Evolutionary conservation across 345 rosid genomes (phyloP).

Genomic region (Eutrema japonicum): DNA sequence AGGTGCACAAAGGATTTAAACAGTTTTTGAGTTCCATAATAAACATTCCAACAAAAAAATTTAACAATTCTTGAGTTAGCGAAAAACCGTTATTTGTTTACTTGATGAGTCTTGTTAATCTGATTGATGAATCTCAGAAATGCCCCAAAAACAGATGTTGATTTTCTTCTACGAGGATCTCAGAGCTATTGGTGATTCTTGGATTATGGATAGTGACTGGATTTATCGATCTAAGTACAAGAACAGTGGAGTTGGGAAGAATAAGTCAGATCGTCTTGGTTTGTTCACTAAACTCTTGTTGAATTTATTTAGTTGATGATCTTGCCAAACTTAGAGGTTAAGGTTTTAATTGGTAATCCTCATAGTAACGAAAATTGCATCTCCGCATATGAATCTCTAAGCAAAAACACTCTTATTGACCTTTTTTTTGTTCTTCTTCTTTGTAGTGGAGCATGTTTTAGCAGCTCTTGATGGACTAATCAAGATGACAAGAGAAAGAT

Average conservation of each 20-base stretch:
- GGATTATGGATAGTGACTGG: slow-evolving; percentile 60
- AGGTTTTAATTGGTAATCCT: background rate
- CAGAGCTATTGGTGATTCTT: slow-evolving; percentile 71
- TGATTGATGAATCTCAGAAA: slow-evolving; percentile 45
- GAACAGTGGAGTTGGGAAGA: slow-evolving; percentile 47
- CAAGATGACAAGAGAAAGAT: slow-evolving; percentile 53
- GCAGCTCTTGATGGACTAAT: slow-evolving; percentile 66
- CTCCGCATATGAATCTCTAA: too few species aligned
- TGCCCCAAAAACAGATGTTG: slow-evolving; percentile 58
- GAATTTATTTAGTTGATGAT: background rate
- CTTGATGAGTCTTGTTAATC: slow-evolving; percentile 42
- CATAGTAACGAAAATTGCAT: too few species aligned
- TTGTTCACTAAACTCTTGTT: slow-evolving; percentile 19
- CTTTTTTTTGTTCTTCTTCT: background rate
- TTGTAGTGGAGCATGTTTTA: slow-evolving; percentile 60
- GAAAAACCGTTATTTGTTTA: slow-evolving; percentile 23
- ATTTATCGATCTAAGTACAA: slow-evolving; percentile 53
- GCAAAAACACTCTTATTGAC: slow-evolving; percentile 1
- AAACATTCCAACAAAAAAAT: background rate
- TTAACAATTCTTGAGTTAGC: background rate
- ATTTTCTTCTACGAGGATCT: slow-evolving; percentile 58
- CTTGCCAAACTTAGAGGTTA: background rate
- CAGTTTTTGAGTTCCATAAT: background rate
- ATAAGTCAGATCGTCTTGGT: slow-evolving; percentile 59
- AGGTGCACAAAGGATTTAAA: slow-evolving; percentile 35